Base-by-base conservation (phyloP, 2,329 filamentous ascomycete species). In the Hysterium pulicare region DNA sequence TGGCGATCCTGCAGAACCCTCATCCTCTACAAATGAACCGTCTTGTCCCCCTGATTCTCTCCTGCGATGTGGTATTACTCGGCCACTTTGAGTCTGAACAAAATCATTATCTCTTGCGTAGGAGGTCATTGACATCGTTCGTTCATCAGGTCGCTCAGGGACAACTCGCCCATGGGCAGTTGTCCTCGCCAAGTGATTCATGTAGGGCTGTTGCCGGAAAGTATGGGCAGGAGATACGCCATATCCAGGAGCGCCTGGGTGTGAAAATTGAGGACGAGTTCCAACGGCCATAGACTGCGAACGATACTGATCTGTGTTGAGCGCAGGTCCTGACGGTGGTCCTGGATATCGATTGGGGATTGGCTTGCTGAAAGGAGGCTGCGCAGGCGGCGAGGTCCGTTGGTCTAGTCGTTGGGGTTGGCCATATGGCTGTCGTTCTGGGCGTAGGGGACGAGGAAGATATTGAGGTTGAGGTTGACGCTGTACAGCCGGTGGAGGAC, bases 41-140 rank as follows among this genome's bases (percentile, higher is more conserved):
- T 62, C 61, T 8, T 53, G 44, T 3, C 49, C 62, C n/a, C 61
- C 66, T 10, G 80, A 81, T 45, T 82, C 81, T 46, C 80, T 73
- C 50, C 77, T 75, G 67, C 87, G 79, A 57, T 84, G 87, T 2
- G 93, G 93, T 52, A 98, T 95, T 16, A 95, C 78, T 53, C 93
- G 81, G 36, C 93, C 93, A 62, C 87, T 95, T 81, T 91, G 94
- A 5, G 90, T 96, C 68, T 96, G 91, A 10, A 74, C 70, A 65
- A 93, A 86, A 33, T 90, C 86, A 47, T 80, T 78, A 54, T 94
- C 88, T 41, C 85, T 77, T 3, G 84, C 77, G 54, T 89, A 87
- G 8, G 87, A 88, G 4, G 86, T 93, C 84, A 98, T 85, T 34
- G 91, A 95, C 93, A 97, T 97, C 49, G 93, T 84, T 44, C 93